Conservation (phyloP, 371 early-diverging fungal genomes). For the Basidiobolus heterosporus region DNA sequence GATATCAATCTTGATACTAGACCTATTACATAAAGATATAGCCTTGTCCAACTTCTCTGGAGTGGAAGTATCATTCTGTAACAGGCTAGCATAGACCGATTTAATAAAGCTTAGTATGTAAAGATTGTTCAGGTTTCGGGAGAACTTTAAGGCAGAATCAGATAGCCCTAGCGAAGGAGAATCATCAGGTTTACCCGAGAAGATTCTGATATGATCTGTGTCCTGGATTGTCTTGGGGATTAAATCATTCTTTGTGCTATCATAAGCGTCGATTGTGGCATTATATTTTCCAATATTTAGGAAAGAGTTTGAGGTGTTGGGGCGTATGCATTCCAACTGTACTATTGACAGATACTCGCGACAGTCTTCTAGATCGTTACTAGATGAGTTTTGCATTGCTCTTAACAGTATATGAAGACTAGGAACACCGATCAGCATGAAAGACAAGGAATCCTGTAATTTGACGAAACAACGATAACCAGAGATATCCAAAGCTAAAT, state of each 20-base stretch:
- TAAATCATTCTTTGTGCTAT: background rate
- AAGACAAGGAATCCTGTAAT: constrained; percentile 29
- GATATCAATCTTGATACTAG: constrained; percentile 49
- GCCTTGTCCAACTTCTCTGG: constrained; percentile 42
- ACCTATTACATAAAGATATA: constrained; percentile 39
- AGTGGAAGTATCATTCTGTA: constrained; percentile 37
- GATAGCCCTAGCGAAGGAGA: constrained; percentile 4
- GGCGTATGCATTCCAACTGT: constrained; percentile 37
- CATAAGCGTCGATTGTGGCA: background rate
- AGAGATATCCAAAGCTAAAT: constrained; percentile 12
- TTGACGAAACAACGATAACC: constrained; percentile 47
- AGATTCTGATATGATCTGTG: background rate
- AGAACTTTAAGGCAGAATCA: constrained; percentile 13
- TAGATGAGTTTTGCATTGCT: constrained; percentile 13
- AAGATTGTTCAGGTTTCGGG: constrained; percentile 14
- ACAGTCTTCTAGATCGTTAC: constrained; percentile 2
- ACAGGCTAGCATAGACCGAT: constrained; percentile 38
- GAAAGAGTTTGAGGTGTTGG: constrained; percentile 13
- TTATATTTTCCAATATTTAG: background rate
- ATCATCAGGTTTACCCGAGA: constrained; percentile 1
- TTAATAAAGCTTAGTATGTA: constrained; percentile 40
- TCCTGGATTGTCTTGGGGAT: background rate
- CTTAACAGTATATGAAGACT: constrained; percentile 25
- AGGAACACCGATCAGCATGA: constrained; percentile 39
- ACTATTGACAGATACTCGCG: constrained; percentile 16